Evolutionary conservation across 768 basidiomycete species (phyloP).

Genomic region (Lyophyllum shimeji): DNA sequence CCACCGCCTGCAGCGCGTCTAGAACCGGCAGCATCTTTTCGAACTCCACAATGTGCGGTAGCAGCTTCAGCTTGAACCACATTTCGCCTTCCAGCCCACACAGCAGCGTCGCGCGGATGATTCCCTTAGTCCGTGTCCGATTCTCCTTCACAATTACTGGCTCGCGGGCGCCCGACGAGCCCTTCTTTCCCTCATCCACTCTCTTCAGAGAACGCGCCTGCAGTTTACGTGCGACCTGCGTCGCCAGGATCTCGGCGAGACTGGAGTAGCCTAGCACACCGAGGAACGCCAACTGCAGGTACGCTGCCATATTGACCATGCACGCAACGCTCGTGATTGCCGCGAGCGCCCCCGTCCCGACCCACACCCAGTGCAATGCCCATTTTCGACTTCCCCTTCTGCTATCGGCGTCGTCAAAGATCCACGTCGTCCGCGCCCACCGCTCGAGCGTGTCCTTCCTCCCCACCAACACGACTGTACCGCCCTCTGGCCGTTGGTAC

Average conservation of each 20-base stretch:
- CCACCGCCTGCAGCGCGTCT: neutral
- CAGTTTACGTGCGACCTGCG: neutral
- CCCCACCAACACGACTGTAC: neutral
- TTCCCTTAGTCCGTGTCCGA: neutral
- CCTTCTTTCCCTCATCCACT: neutral
- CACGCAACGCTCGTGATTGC: neutral
- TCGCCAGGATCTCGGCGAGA: neutral
- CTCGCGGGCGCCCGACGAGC: neutral
- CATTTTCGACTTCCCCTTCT: neutral
- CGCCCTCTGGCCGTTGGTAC: slow-evolving; percentile 2
- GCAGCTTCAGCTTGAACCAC: neutral
- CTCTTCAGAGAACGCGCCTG: neutral
- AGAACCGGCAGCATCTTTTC: neutral
- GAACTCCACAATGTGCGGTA: neutral
- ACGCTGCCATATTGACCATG: slow-evolving; percentile 2
- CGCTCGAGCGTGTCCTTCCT: slow-evolving; percentile 1
- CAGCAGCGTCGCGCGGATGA: neutral
- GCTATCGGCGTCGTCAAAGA: neutral
- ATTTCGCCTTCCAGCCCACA: slow-evolving; percentile 1
- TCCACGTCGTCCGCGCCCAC: slow-evolving; percentile 1
- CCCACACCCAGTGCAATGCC: neutral
- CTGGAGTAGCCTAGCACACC: slow-evolving; percentile 1
- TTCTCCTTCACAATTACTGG: neutral
- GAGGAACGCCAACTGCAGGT: neutral
- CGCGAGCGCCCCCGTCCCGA: neutral